Evolutionary conservation across 257 asterid species (phyloP).

Genomic region (Perilla frutescens): DNA sequence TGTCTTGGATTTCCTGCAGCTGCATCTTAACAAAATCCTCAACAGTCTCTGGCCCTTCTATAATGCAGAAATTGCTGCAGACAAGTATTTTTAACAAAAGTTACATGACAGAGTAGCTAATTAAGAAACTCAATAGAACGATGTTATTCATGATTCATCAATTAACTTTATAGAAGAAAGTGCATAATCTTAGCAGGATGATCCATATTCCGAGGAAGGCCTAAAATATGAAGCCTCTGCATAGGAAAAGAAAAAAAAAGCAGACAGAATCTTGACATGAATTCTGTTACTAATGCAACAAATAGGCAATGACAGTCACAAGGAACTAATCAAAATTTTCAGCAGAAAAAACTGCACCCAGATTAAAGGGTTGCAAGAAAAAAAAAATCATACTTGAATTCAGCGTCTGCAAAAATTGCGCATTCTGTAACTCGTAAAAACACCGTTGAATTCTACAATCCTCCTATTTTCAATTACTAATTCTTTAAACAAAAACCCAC

Average conservation of each 20-base stretch:
- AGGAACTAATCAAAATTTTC: neutral
- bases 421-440: neutral
- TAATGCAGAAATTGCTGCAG: constrained; percentile 88
- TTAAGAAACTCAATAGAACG: neutral
- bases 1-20: constrained; percentile 86
- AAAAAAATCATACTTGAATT: neutral
- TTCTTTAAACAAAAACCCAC: neutral
- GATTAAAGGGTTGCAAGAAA: neutral
- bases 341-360: neutral
- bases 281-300: neutral
- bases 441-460: neutral
- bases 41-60: constrained; percentile 95
- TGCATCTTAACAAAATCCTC: constrained; percentile 95
- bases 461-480: neutral
- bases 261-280: neutral
- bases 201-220: neutral
- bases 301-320: neutral
- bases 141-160: neutral
- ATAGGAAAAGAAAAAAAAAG: neutral
- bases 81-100: neutral
- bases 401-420: neutral
- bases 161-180: neutral
- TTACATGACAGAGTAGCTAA: neutral
- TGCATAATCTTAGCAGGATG: neutral
- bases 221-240: neutral